phyloP scores from a whole-genome alignment of 768 basidiomycete species.

The Holtermanniella nyarrowii region DNA sequence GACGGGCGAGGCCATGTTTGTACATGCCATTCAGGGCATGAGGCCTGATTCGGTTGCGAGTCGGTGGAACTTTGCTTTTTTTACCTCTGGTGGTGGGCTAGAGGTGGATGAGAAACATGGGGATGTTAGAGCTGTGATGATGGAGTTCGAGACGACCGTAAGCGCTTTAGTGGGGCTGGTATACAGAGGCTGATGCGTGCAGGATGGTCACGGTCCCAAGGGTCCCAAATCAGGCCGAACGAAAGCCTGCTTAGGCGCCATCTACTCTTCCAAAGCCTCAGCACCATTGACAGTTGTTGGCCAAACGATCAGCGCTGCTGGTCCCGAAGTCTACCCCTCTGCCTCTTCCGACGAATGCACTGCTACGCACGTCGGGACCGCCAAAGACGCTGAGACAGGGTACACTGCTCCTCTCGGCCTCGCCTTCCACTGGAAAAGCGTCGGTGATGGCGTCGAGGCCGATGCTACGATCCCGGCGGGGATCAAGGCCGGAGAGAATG shows the following conservation, averaged over 20 bases:
- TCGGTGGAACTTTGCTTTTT: conserved; percentile 90
- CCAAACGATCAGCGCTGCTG: conserved; percentile 21
- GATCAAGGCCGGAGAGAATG: conserved; percentile 49
- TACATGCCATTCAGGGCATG: conserved; percentile 98
- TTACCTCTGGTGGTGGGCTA: conserved; percentile 53
- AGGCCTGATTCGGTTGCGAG: conserved; percentile 82
- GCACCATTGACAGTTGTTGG: conserved; percentile 26
- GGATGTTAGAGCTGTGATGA: conserved; percentile 76
- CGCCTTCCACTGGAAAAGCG: conserved; percentile 65
- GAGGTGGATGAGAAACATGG: conserved; percentile 47
- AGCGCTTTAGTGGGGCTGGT: conserved; percentile 3
- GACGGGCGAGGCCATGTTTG: conserved; percentile 53
- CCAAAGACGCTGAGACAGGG: conserved; percentile 65
- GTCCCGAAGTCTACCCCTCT: conserved; percentile 7
- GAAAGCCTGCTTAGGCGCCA: conserved; percentile 64
- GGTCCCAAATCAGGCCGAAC: conserved; percentile 73
- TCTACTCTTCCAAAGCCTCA: conserved; percentile 18
- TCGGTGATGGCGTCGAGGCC: conserved; percentile 46
- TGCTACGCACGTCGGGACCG: conserved; percentile 47
- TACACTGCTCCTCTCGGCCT: conserved; percentile 65
- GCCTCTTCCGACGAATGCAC: conserved; percentile 20
- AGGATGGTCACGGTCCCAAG: conserved; percentile 61
- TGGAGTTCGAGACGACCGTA: conserved; percentile 82
- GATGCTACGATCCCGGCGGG: conserved; percentile 52
- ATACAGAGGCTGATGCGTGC: neutral